A percentile compares a stretch with the other conserved stretches of the same genome.
Evolutionary conservation across 306 rosid genomes (phyloP).

Genomic region (Psophocarpus tetragonolobus): DNA sequence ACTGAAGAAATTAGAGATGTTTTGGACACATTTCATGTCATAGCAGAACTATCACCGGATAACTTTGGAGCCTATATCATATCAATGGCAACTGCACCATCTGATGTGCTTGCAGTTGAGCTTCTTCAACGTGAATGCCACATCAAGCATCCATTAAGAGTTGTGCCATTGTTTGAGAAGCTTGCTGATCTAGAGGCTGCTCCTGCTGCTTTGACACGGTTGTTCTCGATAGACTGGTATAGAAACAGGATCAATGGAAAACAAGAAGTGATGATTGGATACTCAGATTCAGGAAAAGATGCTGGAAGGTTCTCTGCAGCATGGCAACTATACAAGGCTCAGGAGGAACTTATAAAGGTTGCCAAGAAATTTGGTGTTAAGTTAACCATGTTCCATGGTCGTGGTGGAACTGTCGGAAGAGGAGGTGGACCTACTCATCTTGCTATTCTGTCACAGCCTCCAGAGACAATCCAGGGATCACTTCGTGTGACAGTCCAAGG

Average conservation of each 20-base stretch:
- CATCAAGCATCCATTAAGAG: slow-evolving; percentile 74
- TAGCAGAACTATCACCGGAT: slow-evolving; percentile 89
- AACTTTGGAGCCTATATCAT: slow-evolving; percentile 97
- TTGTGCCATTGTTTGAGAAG: slow-evolving; percentile 93
- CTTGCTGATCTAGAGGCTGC: slow-evolving; percentile 94
- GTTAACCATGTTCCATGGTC: slow-evolving; percentile 98
- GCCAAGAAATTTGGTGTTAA: slow-evolving; percentile 84
- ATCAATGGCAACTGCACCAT: slow-evolving; percentile 95
- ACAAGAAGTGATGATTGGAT: slow-evolving; percentile 99
- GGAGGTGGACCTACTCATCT: slow-evolving; percentile 99
- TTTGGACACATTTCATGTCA: slow-evolving; percentile 79
- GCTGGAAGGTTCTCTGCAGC: slow-evolving; percentile 97
- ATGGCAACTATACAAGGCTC: slow-evolving; percentile 98
- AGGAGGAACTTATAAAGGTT: slow-evolving; percentile 88
- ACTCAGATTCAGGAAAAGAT: slow-evolving; percentile 97
- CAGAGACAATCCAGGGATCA: slow-evolving; percentile 91
- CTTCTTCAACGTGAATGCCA: slow-evolving; percentile 92
- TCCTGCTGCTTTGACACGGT: slow-evolving; percentile 89
- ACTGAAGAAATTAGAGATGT: slow-evolving; percentile 94
- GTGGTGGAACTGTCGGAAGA: slow-evolving; percentile 98
- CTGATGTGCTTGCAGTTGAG: slow-evolving; percentile 95
- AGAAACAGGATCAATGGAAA: slow-evolving; percentile 76
- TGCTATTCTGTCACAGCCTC: slow-evolving; percentile 96
- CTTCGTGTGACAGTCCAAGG: slow-evolving; percentile 99
- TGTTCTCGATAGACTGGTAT: slow-evolving; percentile 89